phyloP scores from a whole-genome alignment of 306 rosid species.

The Glycine soja region DNA sequence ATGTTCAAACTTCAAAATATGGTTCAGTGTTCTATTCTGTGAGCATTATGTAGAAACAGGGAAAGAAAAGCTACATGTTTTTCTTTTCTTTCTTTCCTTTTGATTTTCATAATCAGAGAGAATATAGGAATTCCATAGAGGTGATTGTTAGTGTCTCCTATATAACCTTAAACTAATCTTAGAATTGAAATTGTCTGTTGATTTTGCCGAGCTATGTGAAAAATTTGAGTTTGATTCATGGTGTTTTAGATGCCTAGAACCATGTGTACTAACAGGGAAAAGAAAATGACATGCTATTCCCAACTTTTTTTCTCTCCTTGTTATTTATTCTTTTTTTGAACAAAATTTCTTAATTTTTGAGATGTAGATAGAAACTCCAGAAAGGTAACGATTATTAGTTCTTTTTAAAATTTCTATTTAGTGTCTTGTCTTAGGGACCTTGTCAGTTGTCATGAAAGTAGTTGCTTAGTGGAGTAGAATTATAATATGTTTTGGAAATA shows the following conservation, averaged over 20 bases:
- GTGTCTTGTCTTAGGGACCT: conserved; percentile 17
- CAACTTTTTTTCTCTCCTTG: not conserved
- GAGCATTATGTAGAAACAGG: conserved; percentile 22
- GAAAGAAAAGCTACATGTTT: not conserved
- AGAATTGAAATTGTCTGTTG: conserved; percentile 4
- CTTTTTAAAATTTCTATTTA: conserved; percentile 12
- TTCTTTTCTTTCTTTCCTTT: not conserved
- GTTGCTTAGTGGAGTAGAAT: conserved; percentile 37
- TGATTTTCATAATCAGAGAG: not conserved
- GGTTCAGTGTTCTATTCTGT: conserved; percentile 28
- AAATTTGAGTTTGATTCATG: not conserved
- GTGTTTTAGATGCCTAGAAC: too few relatives aligned
- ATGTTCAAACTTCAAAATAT: conserved; percentile 28
- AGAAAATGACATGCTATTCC: not conserved
- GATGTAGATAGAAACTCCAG: conserved; percentile 7
- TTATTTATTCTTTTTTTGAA: not conserved
- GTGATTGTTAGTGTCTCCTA: not conserved
- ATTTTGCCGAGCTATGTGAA: conserved; percentile 5
- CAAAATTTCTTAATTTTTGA: not conserved
- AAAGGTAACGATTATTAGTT: not conserved
- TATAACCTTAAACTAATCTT: not conserved
- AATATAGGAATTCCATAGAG: conserved; percentile 20
- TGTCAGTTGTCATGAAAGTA: not conserved
- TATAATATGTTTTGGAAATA: conserved; percentile 8
- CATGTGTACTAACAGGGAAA: not conserved